Evolutionary conservation across 306 rosid genomes (phyloP).

Genomic region (Psophocarpus tetragonolobus): DNA sequence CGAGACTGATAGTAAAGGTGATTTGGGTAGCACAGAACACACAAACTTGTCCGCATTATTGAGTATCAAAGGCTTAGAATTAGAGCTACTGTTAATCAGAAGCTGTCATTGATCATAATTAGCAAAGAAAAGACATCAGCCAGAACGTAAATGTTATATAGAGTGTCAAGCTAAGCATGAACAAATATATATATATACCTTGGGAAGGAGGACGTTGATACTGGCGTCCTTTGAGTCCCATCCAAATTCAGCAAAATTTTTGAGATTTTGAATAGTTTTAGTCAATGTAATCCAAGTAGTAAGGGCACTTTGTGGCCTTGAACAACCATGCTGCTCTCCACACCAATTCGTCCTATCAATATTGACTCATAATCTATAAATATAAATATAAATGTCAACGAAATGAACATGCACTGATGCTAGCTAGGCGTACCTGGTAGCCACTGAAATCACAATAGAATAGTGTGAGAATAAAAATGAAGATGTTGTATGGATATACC

Average conservation of each 20-base stretch:
- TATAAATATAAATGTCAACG: too few species aligned
- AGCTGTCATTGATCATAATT: slow-evolving; percentile 27
- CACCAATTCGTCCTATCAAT: slow-evolving; percentile 56
- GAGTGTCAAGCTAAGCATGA: neutral
- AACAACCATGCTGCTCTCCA: slow-evolving; percentile 70
- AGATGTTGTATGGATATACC: slow-evolving; percentile 7
- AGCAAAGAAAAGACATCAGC: neutral
- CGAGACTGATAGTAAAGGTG: slow-evolving; percentile 47
- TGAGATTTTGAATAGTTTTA: slow-evolving; percentile 31
- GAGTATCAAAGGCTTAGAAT: slow-evolving; percentile 28
- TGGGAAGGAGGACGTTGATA: slow-evolving; percentile 52
- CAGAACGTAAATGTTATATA: neutral
- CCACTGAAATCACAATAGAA: slow-evolving; percentile 59
- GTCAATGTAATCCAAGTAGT: slow-evolving; percentile 38
- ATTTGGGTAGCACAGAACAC: slow-evolving; percentile 56
- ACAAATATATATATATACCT: slow-evolving; percentile 36
- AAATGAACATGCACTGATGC: too few species aligned
- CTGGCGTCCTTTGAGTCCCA: slow-evolving; percentile 68
- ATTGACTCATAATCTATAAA: too few species aligned
- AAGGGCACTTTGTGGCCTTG: slow-evolving; percentile 44
- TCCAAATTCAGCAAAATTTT: slow-evolving; percentile 50
- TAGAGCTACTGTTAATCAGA: slow-evolving; percentile 27
- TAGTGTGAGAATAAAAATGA: neutral
- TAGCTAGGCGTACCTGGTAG: slow-evolving; percentile 41
- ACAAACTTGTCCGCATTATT: slow-evolving; percentile 50